A percentile compares a stretch with the other conserved stretches of the same genome.
These are phyloP conservation scores for Coemansia sp. DNA, from an alignment of 192 early-diverging fungal species.

Conservation along the genomic window DNA sequence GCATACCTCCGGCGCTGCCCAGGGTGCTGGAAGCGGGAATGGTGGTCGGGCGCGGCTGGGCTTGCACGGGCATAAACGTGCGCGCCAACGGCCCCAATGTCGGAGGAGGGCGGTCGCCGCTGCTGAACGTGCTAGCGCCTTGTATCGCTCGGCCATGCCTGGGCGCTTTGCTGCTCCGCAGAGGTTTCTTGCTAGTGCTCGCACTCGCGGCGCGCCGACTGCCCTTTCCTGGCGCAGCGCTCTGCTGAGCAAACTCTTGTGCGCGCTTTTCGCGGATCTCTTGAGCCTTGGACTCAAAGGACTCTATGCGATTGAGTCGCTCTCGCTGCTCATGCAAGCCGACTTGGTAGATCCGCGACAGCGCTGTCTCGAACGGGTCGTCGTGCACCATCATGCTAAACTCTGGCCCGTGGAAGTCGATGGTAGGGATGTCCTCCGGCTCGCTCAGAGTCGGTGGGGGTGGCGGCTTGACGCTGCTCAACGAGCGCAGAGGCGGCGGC, in stretches of 20 bases:
- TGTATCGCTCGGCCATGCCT: background rate
- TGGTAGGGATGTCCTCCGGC: constrained; percentile 46
- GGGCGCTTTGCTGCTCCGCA: background rate
- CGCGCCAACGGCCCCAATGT: background rate
- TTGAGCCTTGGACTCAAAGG: constrained; percentile 44
- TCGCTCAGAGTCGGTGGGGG: constrained; percentile 25
- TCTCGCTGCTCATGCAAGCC: constrained; percentile 52
- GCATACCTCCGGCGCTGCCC: constrained; percentile 3
- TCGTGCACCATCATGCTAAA: constrained; percentile 52
- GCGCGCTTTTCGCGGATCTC: constrained; percentile 30
- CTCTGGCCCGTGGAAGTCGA: constrained; percentile 41
- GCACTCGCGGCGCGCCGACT: background rate
- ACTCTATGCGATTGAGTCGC: constrained; percentile 45
- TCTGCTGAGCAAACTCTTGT: constrained; percentile 18
- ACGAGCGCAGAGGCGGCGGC: constrained; percentile 41
- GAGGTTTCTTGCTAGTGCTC: background rate
- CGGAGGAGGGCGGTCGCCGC: constrained; percentile 5
- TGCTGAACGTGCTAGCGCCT: constrained; percentile 18
- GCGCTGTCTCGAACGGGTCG: constrained; percentile 55
- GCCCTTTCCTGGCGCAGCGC: background rate
- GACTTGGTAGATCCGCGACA: constrained; percentile 49
- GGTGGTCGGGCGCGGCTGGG: background rate
- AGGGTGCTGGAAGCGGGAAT: background rate
- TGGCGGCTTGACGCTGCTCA: constrained; percentile 16
- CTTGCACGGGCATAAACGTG: constrained; percentile 14